phyloP scores from a whole-genome alignment of 805 yeast species.

The Myxozyma geophila region DNA sequence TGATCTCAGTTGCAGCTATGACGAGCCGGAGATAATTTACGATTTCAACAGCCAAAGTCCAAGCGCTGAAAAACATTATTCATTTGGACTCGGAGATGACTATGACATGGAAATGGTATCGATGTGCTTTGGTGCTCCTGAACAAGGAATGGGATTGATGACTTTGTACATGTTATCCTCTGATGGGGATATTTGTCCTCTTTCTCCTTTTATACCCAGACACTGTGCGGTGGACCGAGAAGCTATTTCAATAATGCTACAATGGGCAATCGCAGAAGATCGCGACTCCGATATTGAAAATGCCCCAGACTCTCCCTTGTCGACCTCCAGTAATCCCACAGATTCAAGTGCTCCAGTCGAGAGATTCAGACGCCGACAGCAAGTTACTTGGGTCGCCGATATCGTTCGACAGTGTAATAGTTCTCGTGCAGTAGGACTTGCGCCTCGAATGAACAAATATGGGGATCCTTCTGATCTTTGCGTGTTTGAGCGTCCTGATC shows the following conservation, averaged over 20 bases:
- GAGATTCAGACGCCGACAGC: constrained; percentile 38
- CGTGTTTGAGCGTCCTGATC: constrained; percentile 38
- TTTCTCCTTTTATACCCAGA: constrained; percentile 68
- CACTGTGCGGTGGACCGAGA: constrained; percentile 37
- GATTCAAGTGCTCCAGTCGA: constrained; percentile 9
- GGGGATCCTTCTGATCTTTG: constrained; percentile 39
- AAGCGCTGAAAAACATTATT: constrained; percentile 1
- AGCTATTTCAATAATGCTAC: constrained; percentile 45
- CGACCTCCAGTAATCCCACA: not conserved
- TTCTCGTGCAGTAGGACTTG: constrained; percentile 5
- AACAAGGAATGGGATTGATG: constrained; percentile 50
- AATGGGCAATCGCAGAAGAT: constrained; percentile 44
- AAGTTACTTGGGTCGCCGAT: constrained; percentile 47
- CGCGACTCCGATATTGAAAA: constrained; percentile 23
- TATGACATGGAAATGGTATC: constrained; percentile 45
- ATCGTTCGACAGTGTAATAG: constrained; percentile 43
- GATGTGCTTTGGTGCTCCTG: constrained; percentile 52
- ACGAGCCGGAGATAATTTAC: constrained; percentile 39
- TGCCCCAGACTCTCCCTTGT: not conserved
- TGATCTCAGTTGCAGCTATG: constrained; percentile 45
- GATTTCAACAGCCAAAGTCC: constrained; percentile 16
- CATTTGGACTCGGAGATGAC: constrained; percentile 26
- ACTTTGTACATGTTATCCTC: constrained; percentile 57
- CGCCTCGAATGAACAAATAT: constrained; percentile 25
- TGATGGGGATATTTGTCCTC: constrained; percentile 63